Evolutionary conservation across 768 basidiomycete species (phyloP).

Genomic region (Amanita rubescens): DNA sequence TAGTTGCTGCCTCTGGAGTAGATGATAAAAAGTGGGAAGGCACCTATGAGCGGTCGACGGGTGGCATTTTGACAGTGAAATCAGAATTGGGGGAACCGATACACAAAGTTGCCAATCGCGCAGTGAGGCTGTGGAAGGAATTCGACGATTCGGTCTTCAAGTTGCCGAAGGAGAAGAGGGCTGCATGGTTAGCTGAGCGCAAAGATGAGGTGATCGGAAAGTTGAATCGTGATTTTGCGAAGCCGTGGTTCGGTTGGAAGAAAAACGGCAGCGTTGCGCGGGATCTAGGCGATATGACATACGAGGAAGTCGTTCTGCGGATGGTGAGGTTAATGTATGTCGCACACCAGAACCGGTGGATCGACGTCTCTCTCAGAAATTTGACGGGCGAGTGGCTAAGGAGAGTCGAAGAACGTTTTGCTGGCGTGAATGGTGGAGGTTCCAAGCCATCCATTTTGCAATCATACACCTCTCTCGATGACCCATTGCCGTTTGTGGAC

Average conservation of each 20-base stretch:
- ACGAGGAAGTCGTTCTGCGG: conserved; percentile 89
- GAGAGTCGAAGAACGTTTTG: conserved; percentile 92
- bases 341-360: conserved; percentile 85
- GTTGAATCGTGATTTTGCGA: conserved; percentile 91
- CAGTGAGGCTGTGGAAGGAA: conserved; percentile 97
- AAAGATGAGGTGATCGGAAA: conserved; percentile 86
- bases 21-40: conserved; percentile 88
- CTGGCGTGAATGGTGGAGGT: conserved; percentile 72
- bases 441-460: conserved; percentile 78
- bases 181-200: conserved; percentile 78
- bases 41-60: conserved; percentile 89
- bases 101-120: conserved; percentile 97
- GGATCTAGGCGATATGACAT: conserved; percentile 95
- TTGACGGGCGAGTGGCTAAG: conserved; percentile 96
- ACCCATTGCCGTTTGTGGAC: conserved; percentile 70
- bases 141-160: conserved; percentile 97
- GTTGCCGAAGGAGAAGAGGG: conserved; percentile 92
- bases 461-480: conserved; percentile 78
- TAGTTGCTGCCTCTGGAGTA: conserved; percentile 91
- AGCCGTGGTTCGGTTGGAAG: conserved; percentile 98
- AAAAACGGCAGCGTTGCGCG: conserved; percentile 79
- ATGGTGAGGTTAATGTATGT: conserved; percentile 96
- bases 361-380: conserved; percentile 87
- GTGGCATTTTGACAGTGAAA: conserved; percentile 92
- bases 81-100: conserved; percentile 99